A percentile compares a stretch with the other conserved stretches of the same genome.
phyloP scores from a whole-genome alignment of 1,284 basidiomycete genomes.

The Leccinum griseonigrum region DNA sequence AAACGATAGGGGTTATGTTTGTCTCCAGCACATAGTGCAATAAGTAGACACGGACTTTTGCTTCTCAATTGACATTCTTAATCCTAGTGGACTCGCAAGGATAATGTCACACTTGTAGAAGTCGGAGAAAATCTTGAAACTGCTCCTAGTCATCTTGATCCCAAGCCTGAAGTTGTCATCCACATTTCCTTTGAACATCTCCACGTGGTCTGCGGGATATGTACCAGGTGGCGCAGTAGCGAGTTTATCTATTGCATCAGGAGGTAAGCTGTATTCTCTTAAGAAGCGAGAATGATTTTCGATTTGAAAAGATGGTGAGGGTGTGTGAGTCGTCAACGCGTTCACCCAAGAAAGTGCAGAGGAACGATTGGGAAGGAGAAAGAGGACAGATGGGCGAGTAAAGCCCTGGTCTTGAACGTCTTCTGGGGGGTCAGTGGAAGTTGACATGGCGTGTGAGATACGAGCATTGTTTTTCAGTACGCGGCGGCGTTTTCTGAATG shows the following conservation, averaged over 20 bases:
- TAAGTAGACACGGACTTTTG: constrained; percentile 62
- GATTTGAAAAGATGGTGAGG: constrained; percentile 70
- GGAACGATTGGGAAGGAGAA: constrained; percentile 92
- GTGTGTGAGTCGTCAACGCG: constrained; percentile 67
- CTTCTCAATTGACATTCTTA: constrained; percentile 92
- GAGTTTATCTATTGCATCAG: constrained; percentile 82
- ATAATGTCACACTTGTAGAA: constrained; percentile 93
- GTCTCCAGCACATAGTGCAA: neutral
- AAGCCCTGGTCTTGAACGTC: constrained; percentile 96
- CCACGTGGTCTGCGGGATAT: constrained; percentile 88
- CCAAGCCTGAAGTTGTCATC: constrained; percentile 96
- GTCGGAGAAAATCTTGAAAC: constrained; percentile 81
- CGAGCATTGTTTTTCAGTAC: constrained; percentile 96
- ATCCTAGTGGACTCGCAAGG: constrained; percentile 89
- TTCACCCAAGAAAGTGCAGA: constrained; percentile 79
- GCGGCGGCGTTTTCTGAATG: constrained; percentile 78
- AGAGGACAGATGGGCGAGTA: constrained; percentile 90
- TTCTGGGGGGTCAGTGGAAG: constrained; percentile 52
- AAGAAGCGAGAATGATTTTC: constrained; percentile 86
- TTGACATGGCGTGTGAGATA: constrained; percentile 67
- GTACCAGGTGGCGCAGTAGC: constrained; percentile 67
- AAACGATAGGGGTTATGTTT: constrained; percentile 3
- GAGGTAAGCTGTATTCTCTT: constrained; percentile 81
- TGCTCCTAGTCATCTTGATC: constrained; percentile 90
- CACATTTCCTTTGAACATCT: constrained; percentile 94